Percentiles rank a stretch among this genome's conserved stretches.
phyloP scores from a whole-genome alignment of 768 basidiomycete species.

The Daedaleopsis sinensis region DNA sequence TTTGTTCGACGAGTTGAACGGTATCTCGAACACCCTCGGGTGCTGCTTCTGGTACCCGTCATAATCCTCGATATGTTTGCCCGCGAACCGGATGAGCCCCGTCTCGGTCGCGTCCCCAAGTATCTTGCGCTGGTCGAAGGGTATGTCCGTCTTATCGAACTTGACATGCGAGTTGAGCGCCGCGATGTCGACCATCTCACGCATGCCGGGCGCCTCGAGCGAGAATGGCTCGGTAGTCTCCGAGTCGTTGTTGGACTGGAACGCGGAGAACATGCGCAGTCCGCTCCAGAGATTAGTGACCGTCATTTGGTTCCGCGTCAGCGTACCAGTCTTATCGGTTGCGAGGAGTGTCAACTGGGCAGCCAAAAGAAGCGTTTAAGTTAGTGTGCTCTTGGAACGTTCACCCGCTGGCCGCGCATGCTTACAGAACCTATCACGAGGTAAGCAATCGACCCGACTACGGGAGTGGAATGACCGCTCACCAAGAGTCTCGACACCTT shows the following conservation, averaged over 20 bases:
- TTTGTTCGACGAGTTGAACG: constrained; percentile 75
- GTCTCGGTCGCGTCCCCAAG: constrained; percentile 79
- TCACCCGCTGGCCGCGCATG: not conserved
- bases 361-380: constrained; percentile 30
- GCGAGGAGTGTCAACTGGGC: constrained; percentile 56
- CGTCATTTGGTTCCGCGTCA: constrained; percentile 76
- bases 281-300: constrained; percentile 73
- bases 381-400: constrained; percentile 11
- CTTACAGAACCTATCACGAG: constrained; percentile 24
- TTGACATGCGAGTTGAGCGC: constrained; percentile 71
- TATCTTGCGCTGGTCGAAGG: constrained; percentile 62
- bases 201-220: constrained; percentile 58
- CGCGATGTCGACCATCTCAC: constrained; percentile 64
- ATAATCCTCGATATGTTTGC: constrained; percentile 55
- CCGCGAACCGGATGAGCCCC: constrained; percentile 70
- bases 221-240: constrained; percentile 53
- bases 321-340: constrained; percentile 73
- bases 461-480: not conserved
- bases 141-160: constrained; percentile 65
- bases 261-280: constrained; percentile 62
- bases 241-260: constrained; percentile 74
- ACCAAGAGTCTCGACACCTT: constrained; percentile 73
- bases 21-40: constrained; percentile 72
- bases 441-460: not conserved
- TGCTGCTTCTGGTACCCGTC: constrained; percentile 52